phyloP scores from a whole-genome alignment of 169 alveolate genomes.

The Hammondia hammondi region DNA sequence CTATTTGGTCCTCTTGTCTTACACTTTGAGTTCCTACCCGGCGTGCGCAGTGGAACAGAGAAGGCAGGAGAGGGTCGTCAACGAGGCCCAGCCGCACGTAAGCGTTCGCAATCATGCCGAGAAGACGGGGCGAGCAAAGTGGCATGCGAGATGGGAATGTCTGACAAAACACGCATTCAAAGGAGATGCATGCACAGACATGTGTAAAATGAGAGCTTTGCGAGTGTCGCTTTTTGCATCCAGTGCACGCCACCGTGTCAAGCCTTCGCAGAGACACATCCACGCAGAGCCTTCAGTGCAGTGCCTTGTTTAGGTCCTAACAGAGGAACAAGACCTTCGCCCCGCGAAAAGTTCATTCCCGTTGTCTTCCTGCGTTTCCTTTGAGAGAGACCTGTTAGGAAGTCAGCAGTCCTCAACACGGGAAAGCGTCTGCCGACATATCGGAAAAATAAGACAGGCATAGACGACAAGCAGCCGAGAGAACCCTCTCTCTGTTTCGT shows the following conservation, averaged over 20 bases:
- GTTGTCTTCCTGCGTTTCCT: too few relatives aligned
- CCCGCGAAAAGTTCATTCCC: too few relatives aligned
- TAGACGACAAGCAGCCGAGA: too few relatives aligned
- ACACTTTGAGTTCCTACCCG: neutral
- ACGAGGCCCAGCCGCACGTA: neutral
- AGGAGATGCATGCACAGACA: too few relatives aligned
- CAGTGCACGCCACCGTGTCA: neutral
- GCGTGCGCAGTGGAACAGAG: neutral
- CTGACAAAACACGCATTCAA: neutral
- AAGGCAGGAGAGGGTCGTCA: neutral
- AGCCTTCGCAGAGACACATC: neutral
- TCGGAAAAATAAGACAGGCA: too few relatives aligned
- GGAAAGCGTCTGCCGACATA: too few relatives aligned
- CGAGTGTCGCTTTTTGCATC: neutral
- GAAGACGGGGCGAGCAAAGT: neutral
- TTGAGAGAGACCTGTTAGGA: too few relatives aligned
- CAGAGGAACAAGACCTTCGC: too few relatives aligned
- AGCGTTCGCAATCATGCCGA: constrained; percentile 5
- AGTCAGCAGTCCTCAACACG: too few relatives aligned
- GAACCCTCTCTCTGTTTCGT: too few relatives aligned
- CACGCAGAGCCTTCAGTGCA: too few relatives aligned
- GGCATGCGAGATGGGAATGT: neutral
- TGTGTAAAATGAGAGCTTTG: neutral
- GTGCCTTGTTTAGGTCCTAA: too few relatives aligned
- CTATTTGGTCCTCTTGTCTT: neutral